phyloP scores from a whole-genome alignment of 768 basidiomycete genomes.

The Lactarius tabidus region DNA sequence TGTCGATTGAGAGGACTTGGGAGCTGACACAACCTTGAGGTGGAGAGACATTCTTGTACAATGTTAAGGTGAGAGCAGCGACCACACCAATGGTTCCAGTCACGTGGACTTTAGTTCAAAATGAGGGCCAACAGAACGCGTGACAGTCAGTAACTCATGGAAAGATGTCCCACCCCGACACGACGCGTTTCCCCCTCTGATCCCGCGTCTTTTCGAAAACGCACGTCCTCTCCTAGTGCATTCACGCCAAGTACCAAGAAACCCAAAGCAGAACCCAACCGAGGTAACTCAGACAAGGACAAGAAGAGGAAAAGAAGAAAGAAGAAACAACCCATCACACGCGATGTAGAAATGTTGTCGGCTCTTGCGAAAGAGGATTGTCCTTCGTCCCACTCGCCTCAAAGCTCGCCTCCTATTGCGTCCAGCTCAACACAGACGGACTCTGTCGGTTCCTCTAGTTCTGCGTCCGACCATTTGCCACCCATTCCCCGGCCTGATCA shows the following conservation, averaged over 20 bases:
- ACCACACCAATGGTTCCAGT: background rate
- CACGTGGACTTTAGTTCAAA: background rate
- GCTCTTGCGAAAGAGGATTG: background rate
- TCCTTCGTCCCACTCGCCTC: background rate
- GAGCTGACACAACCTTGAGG: background rate
- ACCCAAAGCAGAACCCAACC: background rate
- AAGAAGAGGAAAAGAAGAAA: slow-evolving; percentile 32
- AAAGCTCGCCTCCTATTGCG: background rate
- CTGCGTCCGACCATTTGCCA: background rate
- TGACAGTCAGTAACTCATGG: background rate
- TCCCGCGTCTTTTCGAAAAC: slow-evolving; percentile 6
- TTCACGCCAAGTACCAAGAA: slow-evolving; percentile 1
- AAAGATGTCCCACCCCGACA: background rate
- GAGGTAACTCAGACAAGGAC: slow-evolving; percentile 22
- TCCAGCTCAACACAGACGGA: background rate
- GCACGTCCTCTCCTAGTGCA: slow-evolving; percentile 1
- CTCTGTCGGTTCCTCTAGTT: background rate
- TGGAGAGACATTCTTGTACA: background rate
- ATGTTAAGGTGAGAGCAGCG: background rate
- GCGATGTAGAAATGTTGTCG: background rate
- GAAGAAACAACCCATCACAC: slow-evolving; percentile 28
- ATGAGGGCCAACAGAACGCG: background rate
- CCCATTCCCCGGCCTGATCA: background rate
- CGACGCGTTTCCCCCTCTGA: background rate
- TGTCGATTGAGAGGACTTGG: background rate